A percentile compares a stretch with the other conserved stretches of the same genome.
phyloP scores from a whole-genome alignment of 306 rosid species.

The Pyrus communis region DNA sequence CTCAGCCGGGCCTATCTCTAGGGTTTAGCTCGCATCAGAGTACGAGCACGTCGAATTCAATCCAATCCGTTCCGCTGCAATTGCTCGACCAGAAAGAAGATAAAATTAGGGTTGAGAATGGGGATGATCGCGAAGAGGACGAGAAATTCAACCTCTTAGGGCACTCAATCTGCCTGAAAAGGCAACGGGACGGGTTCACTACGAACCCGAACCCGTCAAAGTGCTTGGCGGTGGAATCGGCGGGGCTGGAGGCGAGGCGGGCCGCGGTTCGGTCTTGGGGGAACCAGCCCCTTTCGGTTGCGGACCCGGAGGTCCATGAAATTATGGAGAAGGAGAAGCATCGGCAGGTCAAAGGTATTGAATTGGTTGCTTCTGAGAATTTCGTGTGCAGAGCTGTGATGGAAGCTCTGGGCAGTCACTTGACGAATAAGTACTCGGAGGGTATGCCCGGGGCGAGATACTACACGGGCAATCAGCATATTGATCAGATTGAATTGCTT shows the following conservation, averaged over 20 bases:
- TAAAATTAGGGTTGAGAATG: conserved; percentile 19
- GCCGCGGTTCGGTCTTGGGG: conserved; percentile 52
- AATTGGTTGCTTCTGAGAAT: conserved; percentile 79
- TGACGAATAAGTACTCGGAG: conserved; percentile 78
- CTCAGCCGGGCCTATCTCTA: conserved; percentile 52
- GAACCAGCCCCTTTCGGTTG: conserved; percentile 46
- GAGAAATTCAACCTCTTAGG: conserved; percentile 58
- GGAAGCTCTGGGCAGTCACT: conserved; percentile 87
- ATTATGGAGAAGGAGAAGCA: conserved; percentile 71
- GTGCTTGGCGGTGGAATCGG: conserved; percentile 33
- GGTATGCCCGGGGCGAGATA: conserved; percentile 79
- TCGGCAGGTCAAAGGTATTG: conserved; percentile 68
- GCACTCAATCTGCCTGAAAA: conserved; percentile 41
- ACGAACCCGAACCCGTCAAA: conserved; percentile 25
- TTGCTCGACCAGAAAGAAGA: conserved; percentile 32
- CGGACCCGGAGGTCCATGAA: conserved; percentile 61
- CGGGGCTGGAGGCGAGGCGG: conserved; percentile 26
- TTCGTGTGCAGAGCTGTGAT: conserved; percentile 78
- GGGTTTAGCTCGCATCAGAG: conserved; percentile 37
- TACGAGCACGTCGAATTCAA: conserved; percentile 12
- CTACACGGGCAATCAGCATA: conserved; percentile 61
- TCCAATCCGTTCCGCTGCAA: conserved; percentile 20
- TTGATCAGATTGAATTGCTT: conserved; percentile 73
- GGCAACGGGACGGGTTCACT: conserved; percentile 33
- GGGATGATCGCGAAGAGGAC: conserved; percentile 23